Conservation (phyloP, 345 rosid species). For the Salix suchowensis region DNA sequence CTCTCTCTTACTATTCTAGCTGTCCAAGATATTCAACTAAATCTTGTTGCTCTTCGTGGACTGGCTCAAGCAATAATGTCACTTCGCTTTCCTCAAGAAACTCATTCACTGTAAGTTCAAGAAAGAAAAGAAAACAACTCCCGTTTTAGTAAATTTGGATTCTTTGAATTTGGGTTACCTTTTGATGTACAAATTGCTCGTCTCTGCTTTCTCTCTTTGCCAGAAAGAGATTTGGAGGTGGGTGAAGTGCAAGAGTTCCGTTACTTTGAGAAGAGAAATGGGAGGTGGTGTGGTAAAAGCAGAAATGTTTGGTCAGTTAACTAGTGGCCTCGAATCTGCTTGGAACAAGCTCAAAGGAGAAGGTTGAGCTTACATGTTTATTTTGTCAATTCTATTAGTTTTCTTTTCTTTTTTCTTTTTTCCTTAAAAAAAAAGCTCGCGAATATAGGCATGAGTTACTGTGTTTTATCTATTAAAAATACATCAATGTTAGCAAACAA, state of each 20-base stretch:
- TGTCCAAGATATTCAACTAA: conserved; percentile 22
- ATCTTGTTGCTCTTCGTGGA: conserved; percentile 38
- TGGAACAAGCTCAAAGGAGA: conserved; percentile 97
- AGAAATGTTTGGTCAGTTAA: conserved; percentile 94
- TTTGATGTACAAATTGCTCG: neutral
- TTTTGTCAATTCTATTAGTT: neutral
- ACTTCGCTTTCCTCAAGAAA: conserved; percentile 51
- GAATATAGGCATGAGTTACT: no score
- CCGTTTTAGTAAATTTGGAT: neutral
- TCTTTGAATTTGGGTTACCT: neutral
- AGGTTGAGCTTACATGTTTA: conserved; percentile 39
- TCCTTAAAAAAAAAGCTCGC: neutral
- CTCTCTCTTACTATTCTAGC: conserved; percentile 16
- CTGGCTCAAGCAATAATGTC: conserved; percentile 30
- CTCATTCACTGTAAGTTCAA: conserved; percentile 48
- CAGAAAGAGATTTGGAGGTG: conserved; percentile 65
- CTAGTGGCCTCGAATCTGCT: conserved; percentile 90
- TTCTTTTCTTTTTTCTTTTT: neutral
- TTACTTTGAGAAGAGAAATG: conserved; percentile 33
- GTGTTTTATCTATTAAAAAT: no score
- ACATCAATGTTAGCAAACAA: no score
- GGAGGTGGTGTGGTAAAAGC: conserved; percentile 47
- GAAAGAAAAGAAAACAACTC: neutral
- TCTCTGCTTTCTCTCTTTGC: neutral
- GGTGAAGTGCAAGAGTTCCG: conserved; percentile 49